Evolutionary conservation across 2,329 filamentous ascomycete species (phyloP).

Genomic region (Pseudogymnoascus sp.): DNA sequence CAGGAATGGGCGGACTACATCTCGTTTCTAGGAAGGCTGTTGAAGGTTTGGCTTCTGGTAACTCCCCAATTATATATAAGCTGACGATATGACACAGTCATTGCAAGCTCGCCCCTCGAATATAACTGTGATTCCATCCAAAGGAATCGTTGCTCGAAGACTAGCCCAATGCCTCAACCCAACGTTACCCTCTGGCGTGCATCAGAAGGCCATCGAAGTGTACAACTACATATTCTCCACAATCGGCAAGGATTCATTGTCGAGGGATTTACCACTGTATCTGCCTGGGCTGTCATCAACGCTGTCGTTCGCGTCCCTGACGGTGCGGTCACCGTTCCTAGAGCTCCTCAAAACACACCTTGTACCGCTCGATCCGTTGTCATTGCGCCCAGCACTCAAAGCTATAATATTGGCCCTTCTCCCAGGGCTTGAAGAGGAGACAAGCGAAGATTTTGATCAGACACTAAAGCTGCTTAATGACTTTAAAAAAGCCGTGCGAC

Average conservation of each 20-base stretch:
- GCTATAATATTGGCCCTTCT: conserved; percentile 81
- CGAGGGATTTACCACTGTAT: conserved; percentile 75
- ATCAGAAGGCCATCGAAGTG: conserved; percentile 93
- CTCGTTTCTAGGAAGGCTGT: conserved; percentile 80
- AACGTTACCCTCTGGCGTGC: conserved; percentile 84
- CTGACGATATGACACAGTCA: conserved; percentile 46
- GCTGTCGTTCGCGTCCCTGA: conserved; percentile 87
- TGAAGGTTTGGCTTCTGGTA: conserved; percentile 55
- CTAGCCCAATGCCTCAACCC: conserved; percentile 93
- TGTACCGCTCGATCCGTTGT: conserved; percentile 57
- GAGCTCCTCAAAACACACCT: conserved; percentile 76
- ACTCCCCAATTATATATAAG: conserved; percentile 7
- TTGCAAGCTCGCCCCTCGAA: conserved; percentile 75
- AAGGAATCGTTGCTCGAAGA: conserved; percentile 74
- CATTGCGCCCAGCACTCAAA: conserved; percentile 80
- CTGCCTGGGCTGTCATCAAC: conserved; percentile 83
- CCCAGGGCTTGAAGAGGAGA: conserved; percentile 89
- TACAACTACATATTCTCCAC: conserved; percentile 83
- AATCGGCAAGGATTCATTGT: conserved; percentile 72
- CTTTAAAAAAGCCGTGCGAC: conserved; percentile 61
- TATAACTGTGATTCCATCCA: conserved; percentile 67
- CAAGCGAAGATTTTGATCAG: conserved; percentile 91
- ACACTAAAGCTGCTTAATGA: conserved; percentile 70
- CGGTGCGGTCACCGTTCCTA: conserved; percentile 78
- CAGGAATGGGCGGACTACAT: conserved; percentile 99